phyloP scores from a whole-genome alignment of 2,329 filamentous ascomycete species.

The Pseudocercospora eumusae region DNA sequence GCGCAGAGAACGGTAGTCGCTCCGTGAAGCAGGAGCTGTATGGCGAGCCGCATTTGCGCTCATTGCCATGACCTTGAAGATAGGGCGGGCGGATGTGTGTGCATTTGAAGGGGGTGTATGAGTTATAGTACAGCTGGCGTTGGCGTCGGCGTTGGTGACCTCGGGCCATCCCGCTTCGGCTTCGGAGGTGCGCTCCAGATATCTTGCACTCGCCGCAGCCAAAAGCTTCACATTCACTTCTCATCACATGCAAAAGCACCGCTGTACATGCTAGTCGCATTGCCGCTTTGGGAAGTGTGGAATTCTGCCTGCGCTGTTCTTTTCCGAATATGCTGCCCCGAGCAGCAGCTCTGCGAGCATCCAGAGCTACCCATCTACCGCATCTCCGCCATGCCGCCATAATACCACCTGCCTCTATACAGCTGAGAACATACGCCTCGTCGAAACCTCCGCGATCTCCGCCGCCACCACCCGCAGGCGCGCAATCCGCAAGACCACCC shows the following conservation, averaged over 20 bases:
- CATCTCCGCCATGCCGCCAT: conserved; percentile 26
- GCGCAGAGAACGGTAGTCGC: conserved; percentile 44
- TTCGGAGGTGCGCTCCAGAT: conserved; percentile 6
- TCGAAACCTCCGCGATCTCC: conserved; percentile 26
- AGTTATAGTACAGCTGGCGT: neutral
- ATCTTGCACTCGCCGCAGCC: neutral
- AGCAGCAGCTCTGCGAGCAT: conserved; percentile 30
- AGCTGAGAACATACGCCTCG: conserved; percentile 31
- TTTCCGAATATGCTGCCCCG: conserved; percentile 36
- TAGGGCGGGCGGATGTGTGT: conserved; percentile 21
- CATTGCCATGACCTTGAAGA: conserved; percentile 9
- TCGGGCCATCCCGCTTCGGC: too few species aligned
- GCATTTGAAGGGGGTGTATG: conserved; percentile 27
- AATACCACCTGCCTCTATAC: conserved; percentile 28
- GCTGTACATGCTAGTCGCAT: neutral
- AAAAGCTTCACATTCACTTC: neutral
- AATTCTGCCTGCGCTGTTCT: neutral
- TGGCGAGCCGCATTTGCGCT: conserved; percentile 41
- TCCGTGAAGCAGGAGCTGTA: conserved; percentile 39
- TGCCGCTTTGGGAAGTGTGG: neutral
- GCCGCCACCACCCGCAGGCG: conserved; percentile 18
- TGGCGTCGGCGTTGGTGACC: too few species aligned
- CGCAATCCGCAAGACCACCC: conserved; percentile 24
- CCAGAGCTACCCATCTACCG: conserved; percentile 25
- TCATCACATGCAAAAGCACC: conserved; percentile 4